Conservation (phyloP, 164 flowering plant species). For the Liriodendron chinense region DNA sequence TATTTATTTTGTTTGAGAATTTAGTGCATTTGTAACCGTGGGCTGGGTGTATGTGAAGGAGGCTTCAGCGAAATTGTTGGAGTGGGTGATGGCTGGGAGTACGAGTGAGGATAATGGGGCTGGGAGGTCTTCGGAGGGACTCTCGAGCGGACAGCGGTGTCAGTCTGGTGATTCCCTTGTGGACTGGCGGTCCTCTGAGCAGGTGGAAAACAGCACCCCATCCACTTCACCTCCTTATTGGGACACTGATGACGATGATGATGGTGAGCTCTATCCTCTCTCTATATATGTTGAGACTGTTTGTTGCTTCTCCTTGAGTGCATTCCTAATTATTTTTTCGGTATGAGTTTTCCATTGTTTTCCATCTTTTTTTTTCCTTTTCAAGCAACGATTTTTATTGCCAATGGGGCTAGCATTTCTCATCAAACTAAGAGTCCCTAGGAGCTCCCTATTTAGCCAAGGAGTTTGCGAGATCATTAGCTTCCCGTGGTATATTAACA, state of each 20-base stretch:
- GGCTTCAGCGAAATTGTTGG: constrained; percentile 12
- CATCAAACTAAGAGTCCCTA: background rate
- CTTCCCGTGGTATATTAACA: too few relatives aligned
- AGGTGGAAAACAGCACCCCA: constrained; percentile 52
- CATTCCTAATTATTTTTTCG: background rate
- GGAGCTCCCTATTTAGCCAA: too few relatives aligned
- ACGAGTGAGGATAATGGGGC: constrained; percentile 31
- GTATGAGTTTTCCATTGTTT: background rate
- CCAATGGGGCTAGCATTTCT: background rate
- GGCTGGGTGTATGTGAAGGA: background rate
- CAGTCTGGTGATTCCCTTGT: constrained; percentile 41
- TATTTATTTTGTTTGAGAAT: background rate
- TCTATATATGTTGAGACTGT: background rate
- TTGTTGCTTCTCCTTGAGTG: background rate
- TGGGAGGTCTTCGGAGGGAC: constrained; percentile 36
- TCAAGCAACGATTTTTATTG: background rate
- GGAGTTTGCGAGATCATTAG: too few relatives aligned
- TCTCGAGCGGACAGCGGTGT: constrained; percentile 35
- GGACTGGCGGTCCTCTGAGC: constrained; percentile 52
- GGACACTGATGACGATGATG: constrained; percentile 45
- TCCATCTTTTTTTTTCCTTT: background rate
- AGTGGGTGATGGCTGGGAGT: constrained; percentile 40
- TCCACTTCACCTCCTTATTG: constrained; percentile 53
- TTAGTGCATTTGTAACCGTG: background rate
- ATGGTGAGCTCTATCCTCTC: constrained; percentile 25